phyloP scores from a whole-genome alignment of 495 filamentous ascomycete genomes.

The Aspergillus sclerotioniger region DNA sequence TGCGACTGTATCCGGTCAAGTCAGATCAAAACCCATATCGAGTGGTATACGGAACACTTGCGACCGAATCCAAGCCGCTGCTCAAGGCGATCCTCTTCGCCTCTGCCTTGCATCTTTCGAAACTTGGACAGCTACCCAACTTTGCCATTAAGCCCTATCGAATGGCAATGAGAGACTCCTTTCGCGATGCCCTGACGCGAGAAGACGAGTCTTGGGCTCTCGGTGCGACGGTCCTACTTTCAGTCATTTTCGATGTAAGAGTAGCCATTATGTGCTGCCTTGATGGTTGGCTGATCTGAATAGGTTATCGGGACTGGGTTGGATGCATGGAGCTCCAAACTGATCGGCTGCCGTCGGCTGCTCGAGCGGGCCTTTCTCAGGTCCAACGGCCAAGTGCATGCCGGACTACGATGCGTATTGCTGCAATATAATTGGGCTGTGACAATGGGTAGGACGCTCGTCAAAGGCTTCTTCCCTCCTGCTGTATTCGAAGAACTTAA shows the following conservation, averaged over 20 bases:
- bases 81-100: conserved; percentile 9
- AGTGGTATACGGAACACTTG: conserved; percentile 8
- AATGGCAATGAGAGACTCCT: not conserved
- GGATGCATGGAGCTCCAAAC: not conserved
- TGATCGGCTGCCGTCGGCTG: not conserved
- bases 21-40: conserved; percentile 9
- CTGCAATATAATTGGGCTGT: conserved; percentile 12
- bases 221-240: not conserved
- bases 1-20: conserved; percentile 10
- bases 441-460: not conserved
- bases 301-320: not conserved
- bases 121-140: conserved; percentile 8
- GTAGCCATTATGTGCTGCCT: not conserved
- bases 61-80: conserved; percentile 5
- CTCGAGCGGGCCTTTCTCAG: not conserved
- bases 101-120: conserved; percentile 7
- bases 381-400: not conserved
- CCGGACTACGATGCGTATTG: conserved; percentile 2
- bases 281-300: not conserved
- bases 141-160: conserved; percentile 11
- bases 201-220: not conserved
- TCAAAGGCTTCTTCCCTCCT: conserved; percentile 1
- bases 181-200: not conserved
- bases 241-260: not conserved
- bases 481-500: not conserved